phyloP scores from a whole-genome alignment of 306 rosid species.

The Morella rubra region DNA sequence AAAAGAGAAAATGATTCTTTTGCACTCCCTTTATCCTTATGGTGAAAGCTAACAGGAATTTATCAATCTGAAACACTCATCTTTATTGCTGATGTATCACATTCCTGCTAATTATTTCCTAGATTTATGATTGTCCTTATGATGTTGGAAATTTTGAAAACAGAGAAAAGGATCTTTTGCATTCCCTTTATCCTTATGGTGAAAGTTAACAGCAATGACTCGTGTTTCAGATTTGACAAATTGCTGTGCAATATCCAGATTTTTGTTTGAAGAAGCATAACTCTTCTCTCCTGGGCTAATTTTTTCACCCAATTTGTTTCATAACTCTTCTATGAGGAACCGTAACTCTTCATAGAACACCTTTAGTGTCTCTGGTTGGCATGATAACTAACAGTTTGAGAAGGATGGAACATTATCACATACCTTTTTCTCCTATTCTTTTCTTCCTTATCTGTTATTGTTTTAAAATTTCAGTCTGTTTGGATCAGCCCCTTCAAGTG shows the following conservation, averaged over 20 bases:
- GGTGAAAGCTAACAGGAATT: not conserved
- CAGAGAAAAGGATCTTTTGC: not conserved
- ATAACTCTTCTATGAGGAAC: too few species aligned
- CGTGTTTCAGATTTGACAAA: not conserved
- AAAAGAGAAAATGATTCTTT: not conserved
- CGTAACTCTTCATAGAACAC: too few species aligned
- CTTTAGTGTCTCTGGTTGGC: not conserved
- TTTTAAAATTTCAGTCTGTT: not conserved
- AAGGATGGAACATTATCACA: not conserved
- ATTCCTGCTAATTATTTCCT: not conserved
- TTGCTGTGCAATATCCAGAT: not conserved
- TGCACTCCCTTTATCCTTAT: not conserved
- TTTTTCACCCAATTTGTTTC: not conserved
- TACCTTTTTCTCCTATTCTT: not conserved
- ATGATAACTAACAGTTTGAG: not conserved
- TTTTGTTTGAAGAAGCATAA: not conserved
- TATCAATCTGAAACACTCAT: too few species aligned
- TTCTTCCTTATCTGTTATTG: not conserved
- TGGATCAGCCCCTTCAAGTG: not conserved
- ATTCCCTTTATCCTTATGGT: not conserved
- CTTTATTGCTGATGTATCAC: not conserved
- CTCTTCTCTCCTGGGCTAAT: not conserved
- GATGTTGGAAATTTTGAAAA: not conserved
- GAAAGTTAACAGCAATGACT: not conserved
- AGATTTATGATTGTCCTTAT: not conserved